Percentiles rank a stretch among this genome's conserved stretches.
Evolutionary conservation across 176 grass and related monocot genomes (phyloP).

Genomic region (Triticum timopheevii): DNA sequence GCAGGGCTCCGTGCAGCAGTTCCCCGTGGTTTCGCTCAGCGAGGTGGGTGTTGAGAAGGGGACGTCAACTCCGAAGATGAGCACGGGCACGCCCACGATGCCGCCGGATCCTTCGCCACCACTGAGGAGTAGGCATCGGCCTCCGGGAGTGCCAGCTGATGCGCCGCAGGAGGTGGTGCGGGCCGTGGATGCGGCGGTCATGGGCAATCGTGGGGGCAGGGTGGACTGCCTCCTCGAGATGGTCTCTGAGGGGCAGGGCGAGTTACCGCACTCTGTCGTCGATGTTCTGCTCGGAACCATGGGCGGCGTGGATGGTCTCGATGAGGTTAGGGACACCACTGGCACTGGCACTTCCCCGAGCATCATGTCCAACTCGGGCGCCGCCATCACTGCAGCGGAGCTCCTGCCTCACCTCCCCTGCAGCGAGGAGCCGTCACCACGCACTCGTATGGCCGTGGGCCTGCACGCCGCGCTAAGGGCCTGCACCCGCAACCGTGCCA

Average conservation of each 20-base stretch:
- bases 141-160: slow-evolving; percentile 41
- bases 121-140: slow-evolving; percentile 31
- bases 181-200: slow-evolving; percentile 72
- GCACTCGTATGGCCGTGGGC: slow-evolving; percentile 67
- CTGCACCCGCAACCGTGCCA: slow-evolving; percentile 85
- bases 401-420: slow-evolving; percentile 70
- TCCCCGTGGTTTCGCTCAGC: slow-evolving; percentile 20
- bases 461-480: slow-evolving; percentile 61
- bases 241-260: slow-evolving; percentile 46
- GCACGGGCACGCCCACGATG: neutral
- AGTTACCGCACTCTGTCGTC: slow-evolving; percentile 61
- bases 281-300: slow-evolving; percentile 83
- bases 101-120: slow-evolving; percentile 14
- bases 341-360: slow-evolving; percentile 58
- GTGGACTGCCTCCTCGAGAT: slow-evolving; percentile 48
- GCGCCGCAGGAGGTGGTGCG: slow-evolving; percentile 67
- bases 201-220: slow-evolving; percentile 40
- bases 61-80: slow-evolving; percentile 20
- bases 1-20: slow-evolving; percentile 14
- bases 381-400: slow-evolving; percentile 57
- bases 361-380: slow-evolving; percentile 67
- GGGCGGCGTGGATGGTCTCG: slow-evolving; percentile 63
- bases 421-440: slow-evolving; percentile 78
- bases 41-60: slow-evolving; percentile 10
- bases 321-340: slow-evolving; percentile 38